A percentile compares a stretch with the other conserved stretches of the same genome.
These are phyloP conservation scores for Populus euphratica DNA, from an alignment of 345 rosid genomes.

Conservation along the genomic window DNA sequence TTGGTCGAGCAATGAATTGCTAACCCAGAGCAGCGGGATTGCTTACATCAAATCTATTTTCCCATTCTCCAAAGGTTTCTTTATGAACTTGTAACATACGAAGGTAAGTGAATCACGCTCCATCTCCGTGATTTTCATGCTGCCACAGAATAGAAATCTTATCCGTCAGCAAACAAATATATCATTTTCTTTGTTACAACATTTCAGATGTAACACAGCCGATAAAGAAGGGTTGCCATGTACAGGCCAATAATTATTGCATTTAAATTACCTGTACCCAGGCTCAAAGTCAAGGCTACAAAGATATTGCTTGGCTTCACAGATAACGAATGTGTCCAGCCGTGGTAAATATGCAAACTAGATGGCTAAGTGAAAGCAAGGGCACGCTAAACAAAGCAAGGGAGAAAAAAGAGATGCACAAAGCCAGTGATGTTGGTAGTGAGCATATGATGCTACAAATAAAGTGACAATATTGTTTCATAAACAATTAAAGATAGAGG, in stretches of 20 bases:
- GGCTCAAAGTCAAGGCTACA: conserved; percentile 30
- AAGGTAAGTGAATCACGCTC: conserved; percentile 28
- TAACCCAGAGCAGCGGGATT: not conserved
- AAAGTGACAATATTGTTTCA: no score
- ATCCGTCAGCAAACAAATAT: not conserved
- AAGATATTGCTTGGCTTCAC: conserved; percentile 59
- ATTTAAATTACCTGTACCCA: conserved; percentile 28
- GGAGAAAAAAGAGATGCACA: not conserved
- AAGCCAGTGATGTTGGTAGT: no score
- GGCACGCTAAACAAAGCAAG: not conserved
- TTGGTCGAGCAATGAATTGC: not conserved
- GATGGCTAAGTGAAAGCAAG: not conserved
- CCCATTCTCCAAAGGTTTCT: conserved; percentile 30
- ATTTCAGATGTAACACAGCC: not conserved
- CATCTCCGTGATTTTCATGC: conserved; percentile 30
- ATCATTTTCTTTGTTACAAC: not conserved
- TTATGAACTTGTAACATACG: conserved; percentile 29
- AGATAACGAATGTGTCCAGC: conserved; percentile 64
- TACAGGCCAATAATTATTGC: not conserved
- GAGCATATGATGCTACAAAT: no score
- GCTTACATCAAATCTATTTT: conserved; percentile 19
- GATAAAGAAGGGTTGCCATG: not conserved
- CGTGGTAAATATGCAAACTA: conserved; percentile 28
- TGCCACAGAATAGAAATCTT: conserved; percentile 6
- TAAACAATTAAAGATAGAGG: no score